Conservation (phyloP, 2,329 filamentous ascomycete genomes). For the Venturia nashicola region DNA sequence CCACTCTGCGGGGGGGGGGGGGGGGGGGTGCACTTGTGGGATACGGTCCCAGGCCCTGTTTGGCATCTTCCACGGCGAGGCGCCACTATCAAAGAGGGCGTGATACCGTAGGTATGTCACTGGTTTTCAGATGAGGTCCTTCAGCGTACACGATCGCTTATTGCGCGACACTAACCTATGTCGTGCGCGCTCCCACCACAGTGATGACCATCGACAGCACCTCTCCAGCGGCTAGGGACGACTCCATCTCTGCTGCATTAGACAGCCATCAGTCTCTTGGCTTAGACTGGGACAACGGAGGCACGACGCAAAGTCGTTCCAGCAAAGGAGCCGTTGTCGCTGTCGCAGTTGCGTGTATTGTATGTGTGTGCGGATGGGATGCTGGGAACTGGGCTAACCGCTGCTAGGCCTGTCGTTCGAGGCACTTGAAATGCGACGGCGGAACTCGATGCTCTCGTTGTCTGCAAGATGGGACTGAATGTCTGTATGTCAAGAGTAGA, state of each 20-base stretch:
- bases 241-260: neutral
- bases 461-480: slow-evolving; percentile 29
- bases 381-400: neutral
- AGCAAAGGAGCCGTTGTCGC: slow-evolving; percentile 11
- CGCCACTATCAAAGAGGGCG: neutral
- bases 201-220: neutral
- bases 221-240: neutral
- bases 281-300: neutral
- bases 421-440: slow-evolving; percentile 38
- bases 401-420: neutral
- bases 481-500: slow-evolving; percentile 39
- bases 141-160: neutral
- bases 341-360: slow-evolving; percentile 35
- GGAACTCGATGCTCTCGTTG: slow-evolving; percentile 38
- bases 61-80: too few species aligned
- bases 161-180: neutral
- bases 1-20: too few species aligned
- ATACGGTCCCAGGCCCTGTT: too few species aligned
- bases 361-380: slow-evolving; percentile 33
- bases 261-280: neutral
- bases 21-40: too few species aligned
- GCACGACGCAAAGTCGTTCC: neutral
- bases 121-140: neutral
- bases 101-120: neutral
- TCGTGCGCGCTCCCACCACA: neutral